phyloP scores from a whole-genome alignment of 192 early-diverging fungal genomes.

The Backusella liffmaniae region DNA sequence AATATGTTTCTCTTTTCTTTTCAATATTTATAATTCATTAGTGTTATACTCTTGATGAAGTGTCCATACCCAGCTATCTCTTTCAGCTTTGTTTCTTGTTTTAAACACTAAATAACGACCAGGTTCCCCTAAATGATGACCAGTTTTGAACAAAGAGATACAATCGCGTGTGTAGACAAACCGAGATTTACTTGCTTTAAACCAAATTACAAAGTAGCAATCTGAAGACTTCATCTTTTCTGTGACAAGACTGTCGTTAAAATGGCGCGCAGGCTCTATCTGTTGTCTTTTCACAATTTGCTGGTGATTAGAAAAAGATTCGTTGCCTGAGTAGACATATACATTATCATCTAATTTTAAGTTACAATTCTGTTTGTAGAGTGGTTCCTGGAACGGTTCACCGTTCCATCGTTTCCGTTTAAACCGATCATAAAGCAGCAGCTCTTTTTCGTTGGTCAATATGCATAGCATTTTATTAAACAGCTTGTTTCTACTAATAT shows the following conservation, averaged over 20 bases:
- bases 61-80: background rate
- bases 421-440: background rate
- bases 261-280: background rate
- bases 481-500: background rate
- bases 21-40: background rate
- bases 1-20: background rate
- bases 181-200: background rate
- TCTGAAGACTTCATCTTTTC: background rate
- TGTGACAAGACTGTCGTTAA: background rate
- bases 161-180: background rate
- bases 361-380: background rate
- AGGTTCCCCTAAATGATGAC: background rate
- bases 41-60: background rate
- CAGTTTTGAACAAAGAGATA: background rate
- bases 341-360: background rate
- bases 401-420: background rate
- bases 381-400: background rate
- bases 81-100: background rate
- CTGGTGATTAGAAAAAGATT: background rate
- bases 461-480: background rate
- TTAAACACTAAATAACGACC: background rate
- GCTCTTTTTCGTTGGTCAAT: background rate
- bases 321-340: background rate
- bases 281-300: background rate
- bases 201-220: background rate